Evolutionary conservation across 805 yeast species (phyloP), one percentile per base, ranked within the genome.

Genomic region (Saccharomycopsis sp.): DNA sequence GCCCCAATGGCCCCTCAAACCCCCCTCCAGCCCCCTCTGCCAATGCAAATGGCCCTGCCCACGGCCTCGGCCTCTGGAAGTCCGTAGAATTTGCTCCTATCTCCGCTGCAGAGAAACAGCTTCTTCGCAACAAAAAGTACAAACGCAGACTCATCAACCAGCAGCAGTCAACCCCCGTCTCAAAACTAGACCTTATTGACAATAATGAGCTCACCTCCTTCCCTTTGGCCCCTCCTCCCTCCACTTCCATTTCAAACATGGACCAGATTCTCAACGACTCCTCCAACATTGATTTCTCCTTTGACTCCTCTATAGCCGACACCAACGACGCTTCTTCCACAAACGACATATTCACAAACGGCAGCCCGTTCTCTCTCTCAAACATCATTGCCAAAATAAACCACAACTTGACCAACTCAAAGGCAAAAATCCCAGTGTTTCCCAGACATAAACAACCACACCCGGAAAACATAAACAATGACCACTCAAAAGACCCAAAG

Each of bases 101-200:
- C 4, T 40, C 60, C 7, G 20, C 37, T 5, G 21, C 52, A 2
- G 60, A 57, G 20, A 55, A 37, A 23, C 54, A n/a, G n/a, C 20
- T 41, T 4, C 44, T 57, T 47, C 41, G 46, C 37, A 54, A 21
- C 51, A 54, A 51, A 44, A 57, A 57, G 23, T 24, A 55, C 29
- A 46, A 34, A 18, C 23, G 50, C n/a, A 4, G 48, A 5, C 21
- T 24, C 51, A n/a, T 44, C 37, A 15, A 18, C 21, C 15, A 46
- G 5, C 29, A 52, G 47, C 51, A 34, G 21, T 54, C 50, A 48
- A 52, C 57, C 4, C 54, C 50, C 48, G 54, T 61, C 15, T 74
- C 79, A 4, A 68, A 70, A 23, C 64, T 76, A 2, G 79, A 75
- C 50, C 62, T 75, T 60, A 64, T 74, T 2, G 77, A 76, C 57